Evolutionary conservation across 1,139 yeast genomes (phyloP), one percentile per base, ranked within the genome.

Genomic region (Debaryomyces subglobosus): DNA sequence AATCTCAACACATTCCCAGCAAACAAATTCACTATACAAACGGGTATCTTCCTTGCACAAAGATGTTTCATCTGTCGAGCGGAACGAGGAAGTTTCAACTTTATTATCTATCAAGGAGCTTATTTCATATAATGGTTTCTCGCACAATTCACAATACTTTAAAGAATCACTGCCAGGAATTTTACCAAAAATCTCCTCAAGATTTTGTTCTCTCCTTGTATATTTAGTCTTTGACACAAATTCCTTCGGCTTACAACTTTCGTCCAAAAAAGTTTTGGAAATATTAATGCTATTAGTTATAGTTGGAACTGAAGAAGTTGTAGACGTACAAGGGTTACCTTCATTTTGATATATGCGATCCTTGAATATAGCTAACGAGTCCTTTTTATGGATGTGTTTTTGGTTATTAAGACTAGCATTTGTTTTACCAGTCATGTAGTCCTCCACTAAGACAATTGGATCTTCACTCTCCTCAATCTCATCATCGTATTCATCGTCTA

Each of bases 71-170:
- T 18, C 16, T 16, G 20, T 32, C 4, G 35, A 1, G 2, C 5
- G 6, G 3, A 16, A 5, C 35, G 8, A 10, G 20, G 20, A 15
- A 32, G 35, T 15, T 15, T 32, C 20, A 32, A 32, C 51, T 45
- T 61, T 53, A 50, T 57, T 62, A 52, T 64, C 65, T 42, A 73
- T 59, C 35, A 79, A 60, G 4, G 85, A 74, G 49, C 86, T 81
- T 40, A 85, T 67, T 51, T 85, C 90, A 60, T 85, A 85, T 20
- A 85, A 62, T 6, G 89, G 88, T 49, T 77, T 80, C 41, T 84
- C 88, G 61, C 91, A 85, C 12, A 85, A 68, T 21, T 84, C 82
- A 59, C 91, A 85, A 58, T 80, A 74, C 54, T 80, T 81, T 47
- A 84, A 61, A 25, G 67, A 56, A 44, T 71, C 72, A 9, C 71